Percentiles rank a stretch among this genome's conserved stretches.
These are phyloP conservation scores for Cucurbitaria berberidis DNA, from an alignment of 2,329 filamentous ascomycete species.

Conservation along the genomic window DNA sequence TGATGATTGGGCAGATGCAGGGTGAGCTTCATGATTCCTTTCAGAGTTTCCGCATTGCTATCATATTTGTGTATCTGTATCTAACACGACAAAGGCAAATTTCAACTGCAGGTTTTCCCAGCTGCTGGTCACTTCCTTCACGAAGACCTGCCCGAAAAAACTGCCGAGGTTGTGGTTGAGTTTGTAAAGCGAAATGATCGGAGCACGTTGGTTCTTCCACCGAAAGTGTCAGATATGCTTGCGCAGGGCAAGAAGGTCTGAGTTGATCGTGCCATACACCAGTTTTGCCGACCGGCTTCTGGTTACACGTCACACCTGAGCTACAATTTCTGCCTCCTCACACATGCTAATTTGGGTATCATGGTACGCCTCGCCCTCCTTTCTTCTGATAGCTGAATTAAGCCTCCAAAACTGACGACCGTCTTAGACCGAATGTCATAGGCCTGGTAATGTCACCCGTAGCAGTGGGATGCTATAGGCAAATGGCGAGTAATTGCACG, in stretches of 20 bases:
- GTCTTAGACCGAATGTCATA: neutral
- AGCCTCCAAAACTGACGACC: neutral
- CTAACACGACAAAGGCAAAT: conserved; percentile 70
- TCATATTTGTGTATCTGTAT: neutral
- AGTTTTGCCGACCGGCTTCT: neutral
- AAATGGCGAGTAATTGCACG: neutral
- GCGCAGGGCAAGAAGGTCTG: conserved; percentile 59
- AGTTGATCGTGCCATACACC: neutral
- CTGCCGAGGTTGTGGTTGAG: conserved; percentile 81
- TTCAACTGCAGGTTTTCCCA: conserved; percentile 91
- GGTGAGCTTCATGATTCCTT: conserved; percentile 58
- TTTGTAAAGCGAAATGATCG: conserved; percentile 93
- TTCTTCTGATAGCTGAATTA: neutral
- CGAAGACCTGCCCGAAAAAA: conserved; percentile 91
- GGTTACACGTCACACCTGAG: neutral
- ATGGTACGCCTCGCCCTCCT: neutral
- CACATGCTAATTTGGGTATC: neutral
- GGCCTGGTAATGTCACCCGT: no score
- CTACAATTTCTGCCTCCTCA: neutral
- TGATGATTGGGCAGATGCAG: conserved; percentile 98
- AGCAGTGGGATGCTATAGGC: neutral
- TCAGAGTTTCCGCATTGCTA: neutral
- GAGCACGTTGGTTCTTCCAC: conserved; percentile 81
- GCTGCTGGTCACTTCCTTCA: conserved; percentile 97
- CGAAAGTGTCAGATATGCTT: conserved; percentile 72